Percentiles rank a stretch among this genome's conserved stretches.
phyloP scores from a whole-genome alignment of 2,329 filamentous ascomycete species.

The Xylariaceae sp. region DNA sequence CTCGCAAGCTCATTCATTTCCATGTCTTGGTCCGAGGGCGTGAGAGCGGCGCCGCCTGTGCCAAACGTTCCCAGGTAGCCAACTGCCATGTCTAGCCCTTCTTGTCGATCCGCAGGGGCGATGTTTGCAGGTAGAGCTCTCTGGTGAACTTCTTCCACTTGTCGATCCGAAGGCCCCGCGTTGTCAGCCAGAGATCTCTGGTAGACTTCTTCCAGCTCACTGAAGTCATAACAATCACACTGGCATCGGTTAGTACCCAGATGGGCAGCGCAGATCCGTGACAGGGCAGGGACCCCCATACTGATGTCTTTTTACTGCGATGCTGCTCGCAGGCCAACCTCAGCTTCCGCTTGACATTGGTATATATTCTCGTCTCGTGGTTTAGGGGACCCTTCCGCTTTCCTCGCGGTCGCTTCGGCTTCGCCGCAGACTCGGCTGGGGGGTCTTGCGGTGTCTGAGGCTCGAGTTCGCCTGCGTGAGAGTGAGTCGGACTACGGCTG shows the following conservation, averaged over 20 bases:
- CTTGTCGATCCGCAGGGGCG: too few relatives aligned
- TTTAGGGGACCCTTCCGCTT: conserved; percentile 21
- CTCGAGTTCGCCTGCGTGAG: conserved; percentile 12
- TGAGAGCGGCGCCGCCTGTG: conserved; percentile 12
- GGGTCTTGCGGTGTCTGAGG: conserved; percentile 8
- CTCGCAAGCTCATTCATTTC: conserved; percentile 10
- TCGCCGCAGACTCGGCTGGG: conserved; percentile 4
- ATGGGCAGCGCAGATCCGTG: not conserved
- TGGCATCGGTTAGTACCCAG: conserved; percentile 11
- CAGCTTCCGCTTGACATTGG: conserved; percentile 23
- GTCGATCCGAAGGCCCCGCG: not conserved
- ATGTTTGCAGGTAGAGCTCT: too few relatives aligned
- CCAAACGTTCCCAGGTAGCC: conserved; percentile 17
- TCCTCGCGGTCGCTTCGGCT: conserved; percentile 16
- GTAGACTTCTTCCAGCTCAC: conserved; percentile 20
- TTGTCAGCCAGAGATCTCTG: not conserved
- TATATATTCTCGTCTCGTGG: conserved; percentile 16
- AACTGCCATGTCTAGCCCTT: too few relatives aligned
- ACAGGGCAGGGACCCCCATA: conserved; percentile 10
- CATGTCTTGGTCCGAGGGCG: conserved; percentile 9
- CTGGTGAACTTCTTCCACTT: too few relatives aligned
- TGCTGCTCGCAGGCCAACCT: conserved; percentile 20
- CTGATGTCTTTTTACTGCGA: conserved; percentile 18
- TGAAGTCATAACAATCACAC: conserved; percentile 25
- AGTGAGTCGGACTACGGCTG: conserved; percentile 15